Evolutionary conservation across 306 rosid species (phyloP).

Genomic region (Cicer pinnatifidum): DNA sequence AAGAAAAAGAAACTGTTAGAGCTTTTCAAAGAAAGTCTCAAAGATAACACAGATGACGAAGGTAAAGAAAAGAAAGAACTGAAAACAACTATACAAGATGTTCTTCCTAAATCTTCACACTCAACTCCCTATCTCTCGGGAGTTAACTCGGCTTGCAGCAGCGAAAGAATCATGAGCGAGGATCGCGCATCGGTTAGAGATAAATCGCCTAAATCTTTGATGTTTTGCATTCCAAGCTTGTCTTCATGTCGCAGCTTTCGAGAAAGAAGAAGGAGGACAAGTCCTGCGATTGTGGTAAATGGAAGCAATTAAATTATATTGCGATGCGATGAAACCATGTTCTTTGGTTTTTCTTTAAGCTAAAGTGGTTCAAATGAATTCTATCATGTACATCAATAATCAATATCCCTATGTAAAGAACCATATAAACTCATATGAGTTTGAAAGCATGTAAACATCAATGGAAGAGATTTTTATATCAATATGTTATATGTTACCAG

Average conservation of each 20-base stretch:
- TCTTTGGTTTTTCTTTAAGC: conserved; percentile 6
- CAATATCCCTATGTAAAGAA: conserved; percentile 45
- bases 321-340: conserved; percentile 3
- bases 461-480: no score
- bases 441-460: no score
- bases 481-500: no score
- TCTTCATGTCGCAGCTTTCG: conserved; percentile 71
- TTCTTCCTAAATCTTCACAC: conserved; percentile 53
- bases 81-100: conserved; percentile 47
- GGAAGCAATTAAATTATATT: conserved; percentile 47
- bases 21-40: conserved; percentile 70
- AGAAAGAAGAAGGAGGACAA: conserved; percentile 68
- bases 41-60: conserved; percentile 42
- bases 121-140: conserved; percentile 54
- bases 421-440: not conserved
- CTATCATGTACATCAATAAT: conserved; percentile 53
- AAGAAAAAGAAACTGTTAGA: conserved; percentile 82
- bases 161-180: conserved; percentile 58
- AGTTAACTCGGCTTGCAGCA: conserved; percentile 54
- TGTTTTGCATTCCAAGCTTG: conserved; percentile 81
- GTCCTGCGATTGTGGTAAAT: conserved; percentile 64
- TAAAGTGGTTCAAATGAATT: conserved; percentile 25
- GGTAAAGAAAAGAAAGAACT: conserved; percentile 45
- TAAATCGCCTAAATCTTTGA: conserved; percentile 51
- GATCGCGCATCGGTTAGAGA: conserved; percentile 41